Evolutionary conservation across 2,329 filamentous ascomycete species (phyloP).

Genomic region (Ceratocystis smalleyi): DNA sequence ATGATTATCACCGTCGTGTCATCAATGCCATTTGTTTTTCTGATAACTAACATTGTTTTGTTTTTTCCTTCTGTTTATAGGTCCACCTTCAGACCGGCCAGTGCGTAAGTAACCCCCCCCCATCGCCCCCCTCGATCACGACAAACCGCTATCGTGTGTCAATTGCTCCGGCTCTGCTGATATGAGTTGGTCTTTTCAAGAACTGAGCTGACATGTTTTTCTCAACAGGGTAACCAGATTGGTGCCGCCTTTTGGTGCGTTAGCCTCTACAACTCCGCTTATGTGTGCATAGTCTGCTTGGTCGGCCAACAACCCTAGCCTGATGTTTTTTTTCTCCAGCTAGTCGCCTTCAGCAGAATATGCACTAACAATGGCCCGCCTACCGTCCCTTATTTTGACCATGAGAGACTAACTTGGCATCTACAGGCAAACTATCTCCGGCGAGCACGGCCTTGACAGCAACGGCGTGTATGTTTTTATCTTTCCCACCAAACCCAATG

Average conservation of each 20-base stretch:
- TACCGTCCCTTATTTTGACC: background rate
- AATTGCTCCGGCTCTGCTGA: conserved; percentile 15
- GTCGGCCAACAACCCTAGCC: background rate
- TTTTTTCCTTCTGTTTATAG: conserved; percentile 42
- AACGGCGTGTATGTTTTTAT: conserved; percentile 66
- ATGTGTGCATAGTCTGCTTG: conserved; percentile 4
- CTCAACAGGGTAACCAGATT: conserved; percentile 90
- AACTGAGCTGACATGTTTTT: conserved; percentile 25
- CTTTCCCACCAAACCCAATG: no score
- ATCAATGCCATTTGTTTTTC: background rate
- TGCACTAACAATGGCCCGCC: background rate
- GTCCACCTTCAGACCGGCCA: conserved; percentile 99
- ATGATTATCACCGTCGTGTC: no score
- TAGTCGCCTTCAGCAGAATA: background rate
- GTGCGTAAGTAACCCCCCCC: conserved; percentile 51
- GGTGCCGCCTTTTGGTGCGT: conserved; percentile 97
- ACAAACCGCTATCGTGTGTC: background rate
- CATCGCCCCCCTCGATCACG: background rate
- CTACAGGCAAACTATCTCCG: conserved; percentile 61
- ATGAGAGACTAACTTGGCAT: conserved; percentile 25
- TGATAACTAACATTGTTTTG: conserved; percentile 15
- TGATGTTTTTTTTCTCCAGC: background rate
- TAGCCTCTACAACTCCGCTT: conserved; percentile 1
- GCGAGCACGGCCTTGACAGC: conserved; percentile 93
- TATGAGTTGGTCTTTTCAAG: background rate